Evolutionary conservation across 1,139 yeast species (phyloP), one percentile per base, ranked within the genome.

Genomic region (Saccharomyces uvarum): DNA sequence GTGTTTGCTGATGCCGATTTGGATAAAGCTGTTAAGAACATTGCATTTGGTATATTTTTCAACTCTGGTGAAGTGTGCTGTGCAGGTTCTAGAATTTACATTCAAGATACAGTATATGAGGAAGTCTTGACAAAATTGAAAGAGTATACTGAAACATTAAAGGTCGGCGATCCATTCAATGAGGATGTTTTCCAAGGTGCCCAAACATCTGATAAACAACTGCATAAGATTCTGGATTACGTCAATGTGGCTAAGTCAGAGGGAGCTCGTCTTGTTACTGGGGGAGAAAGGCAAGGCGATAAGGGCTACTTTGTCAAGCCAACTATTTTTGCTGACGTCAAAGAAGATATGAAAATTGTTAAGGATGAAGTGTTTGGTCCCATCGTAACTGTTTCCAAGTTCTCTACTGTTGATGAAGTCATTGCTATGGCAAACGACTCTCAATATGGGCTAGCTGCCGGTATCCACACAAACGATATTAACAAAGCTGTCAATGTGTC

Each of bases 341-440:
- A 75, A 47, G 87, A 82, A 67, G 77, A 80, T 60, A 81, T 83
- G 83, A 74, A 75, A 60, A 83, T 87, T 63, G 85, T 84, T 56
- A 77, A 75, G 63, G 95, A 87, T 61, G 96, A 88, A 73, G 87
- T 90, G 54, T 89, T 89, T 65, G 97, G 91, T 51, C 91, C 91
- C 32, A 84, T 85, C 57, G 86, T 84, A 55, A 80, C 87, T 31
- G 77, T 84, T 53, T 72, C 82, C 62, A 84, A 83, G 72, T 85
- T 84, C 72, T 74, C 75, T 57, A 80, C 85, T 49, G 78, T 78
- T 53, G 86, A 82, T 58, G 88, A 84, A 66, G 89, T 76, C 51
- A 72, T 85, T 57, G 70, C 71, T 53, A 73, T 76, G 69, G 88
- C 89, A 49, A 85, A 85, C 69, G 78, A 79, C 68, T 75, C 86